Conservation (phyloP, 192 early-diverging fungal genomes). For the Oehlia diaphana region DNA sequence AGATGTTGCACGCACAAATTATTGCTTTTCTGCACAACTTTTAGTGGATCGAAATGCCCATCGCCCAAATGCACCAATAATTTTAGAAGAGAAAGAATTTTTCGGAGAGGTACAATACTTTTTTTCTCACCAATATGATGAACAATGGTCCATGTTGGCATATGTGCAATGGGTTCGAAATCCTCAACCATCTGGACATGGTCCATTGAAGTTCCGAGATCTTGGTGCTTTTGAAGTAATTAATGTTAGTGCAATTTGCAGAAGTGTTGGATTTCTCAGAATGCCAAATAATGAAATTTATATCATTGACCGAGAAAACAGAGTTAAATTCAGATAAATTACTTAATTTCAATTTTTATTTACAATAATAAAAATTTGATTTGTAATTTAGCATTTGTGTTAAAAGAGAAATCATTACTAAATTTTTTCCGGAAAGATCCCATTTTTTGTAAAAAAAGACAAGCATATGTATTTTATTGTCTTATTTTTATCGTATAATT, state of each 20-base stretch:
- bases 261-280: not conserved
- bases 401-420: too few species aligned
- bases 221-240: constrained; percentile 14
- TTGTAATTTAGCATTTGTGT: not conserved
- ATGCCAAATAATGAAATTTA: constrained; percentile 2
- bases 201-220: not conserved
- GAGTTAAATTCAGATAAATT: not conserved
- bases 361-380: too few species aligned
- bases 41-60: not conserved
- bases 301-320: not conserved
- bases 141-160: not conserved
- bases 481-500: not conserved
- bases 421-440: too few species aligned
- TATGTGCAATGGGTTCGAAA: not conserved
- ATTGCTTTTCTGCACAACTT: not conserved
- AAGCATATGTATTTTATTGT: not conserved
- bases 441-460: too few species aligned
- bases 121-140: constrained; percentile 4
- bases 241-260: not conserved
- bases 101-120: constrained; percentile 3
- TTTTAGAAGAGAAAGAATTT: not conserved
- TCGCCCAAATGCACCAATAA: not conserved
- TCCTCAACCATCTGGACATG: not conserved
- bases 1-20: not conserved
- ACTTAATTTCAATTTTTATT: not conserved